phyloP scores from a whole-genome alignment of 805 yeast species.

The Saccharomycopsis microspora region DNA sequence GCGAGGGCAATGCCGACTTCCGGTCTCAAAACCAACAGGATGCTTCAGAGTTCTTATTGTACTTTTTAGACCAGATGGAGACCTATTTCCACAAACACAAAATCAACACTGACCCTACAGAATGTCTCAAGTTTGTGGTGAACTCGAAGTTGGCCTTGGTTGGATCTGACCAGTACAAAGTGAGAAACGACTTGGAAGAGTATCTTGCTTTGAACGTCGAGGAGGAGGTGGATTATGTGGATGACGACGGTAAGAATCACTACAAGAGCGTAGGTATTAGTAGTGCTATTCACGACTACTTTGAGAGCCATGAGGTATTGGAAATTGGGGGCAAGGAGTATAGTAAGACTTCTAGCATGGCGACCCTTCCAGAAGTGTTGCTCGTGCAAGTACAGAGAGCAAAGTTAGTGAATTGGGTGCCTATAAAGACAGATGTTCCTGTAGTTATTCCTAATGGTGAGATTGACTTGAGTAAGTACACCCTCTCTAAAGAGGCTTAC shows the following conservation, averaged over 20 bases:
- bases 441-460: constrained; percentile 35
- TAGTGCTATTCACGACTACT: constrained; percentile 37
- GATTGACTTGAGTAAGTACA: constrained; percentile 34
- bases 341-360: constrained; percentile 32
- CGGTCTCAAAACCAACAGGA: constrained; percentile 87
- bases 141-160: constrained; percentile 49
- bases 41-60: constrained; percentile 79
- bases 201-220: constrained; percentile 50
- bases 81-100: constrained; percentile 24
- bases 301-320: constrained; percentile 41
- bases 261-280: constrained; percentile 32
- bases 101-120: constrained; percentile 30
- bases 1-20: constrained; percentile 73
- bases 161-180: constrained; percentile 38
- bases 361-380: constrained; percentile 58
- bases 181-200: constrained; percentile 46
- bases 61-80: constrained; percentile 54
- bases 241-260: constrained; percentile 31
- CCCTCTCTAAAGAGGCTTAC: not conserved
- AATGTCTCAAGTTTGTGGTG: constrained; percentile 49
- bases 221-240: constrained; percentile 27
- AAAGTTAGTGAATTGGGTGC: constrained; percentile 81
- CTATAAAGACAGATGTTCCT: constrained; percentile 71
- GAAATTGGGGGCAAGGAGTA: constrained; percentile 50
- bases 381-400: constrained; percentile 72